These are phyloP conservation scores for Cynara cardunculus DNA, from an alignment of 129 eudicot genomes.

Conservation along the genomic window DNA sequence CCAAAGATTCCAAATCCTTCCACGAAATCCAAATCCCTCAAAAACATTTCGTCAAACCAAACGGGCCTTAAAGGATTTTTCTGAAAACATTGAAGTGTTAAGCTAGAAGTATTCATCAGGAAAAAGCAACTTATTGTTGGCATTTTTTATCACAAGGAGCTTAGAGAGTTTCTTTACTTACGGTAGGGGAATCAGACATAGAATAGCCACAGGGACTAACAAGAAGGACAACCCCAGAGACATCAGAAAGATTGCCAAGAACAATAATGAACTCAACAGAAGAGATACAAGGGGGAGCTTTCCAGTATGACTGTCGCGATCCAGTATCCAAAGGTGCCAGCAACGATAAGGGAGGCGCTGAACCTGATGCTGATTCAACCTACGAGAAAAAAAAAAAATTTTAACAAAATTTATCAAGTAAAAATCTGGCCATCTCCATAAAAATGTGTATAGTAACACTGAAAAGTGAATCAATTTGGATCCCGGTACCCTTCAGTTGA, in stretches of 20 bases:
- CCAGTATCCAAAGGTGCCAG: slow-evolving; percentile 67
- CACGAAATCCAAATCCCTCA: background rate
- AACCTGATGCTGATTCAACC: slow-evolving; percentile 81
- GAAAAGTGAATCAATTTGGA: background rate
- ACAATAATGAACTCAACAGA: slow-evolving; percentile 69
- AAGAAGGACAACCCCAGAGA: slow-evolving; percentile 63
- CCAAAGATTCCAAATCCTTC: background rate
- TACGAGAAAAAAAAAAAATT: slow-evolving; percentile 5
- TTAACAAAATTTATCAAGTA: background rate
- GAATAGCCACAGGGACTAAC: slow-evolving; percentile 95
- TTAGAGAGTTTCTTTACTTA: slow-evolving; percentile 41
- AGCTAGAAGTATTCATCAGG: background rate
- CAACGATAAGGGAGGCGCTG: slow-evolving; percentile 82
- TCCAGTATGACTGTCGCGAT: slow-evolving; percentile 69
- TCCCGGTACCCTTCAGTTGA: background rate
- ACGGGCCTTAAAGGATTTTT: background rate
- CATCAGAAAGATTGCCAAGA: slow-evolving; percentile 72
- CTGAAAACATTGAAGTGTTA: background rate
- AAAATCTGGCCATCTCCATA: background rate
- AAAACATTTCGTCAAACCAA: background rate
- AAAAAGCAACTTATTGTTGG: background rate
- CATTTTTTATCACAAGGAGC: background rate
- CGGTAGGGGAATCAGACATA: slow-evolving; percentile 77
- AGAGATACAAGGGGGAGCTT: slow-evolving; percentile 62
- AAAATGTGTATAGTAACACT: background rate